phyloP scores from a whole-genome alignment of 148 eudicot genomes.

The Amaranthus hypochondriacus region DNA sequence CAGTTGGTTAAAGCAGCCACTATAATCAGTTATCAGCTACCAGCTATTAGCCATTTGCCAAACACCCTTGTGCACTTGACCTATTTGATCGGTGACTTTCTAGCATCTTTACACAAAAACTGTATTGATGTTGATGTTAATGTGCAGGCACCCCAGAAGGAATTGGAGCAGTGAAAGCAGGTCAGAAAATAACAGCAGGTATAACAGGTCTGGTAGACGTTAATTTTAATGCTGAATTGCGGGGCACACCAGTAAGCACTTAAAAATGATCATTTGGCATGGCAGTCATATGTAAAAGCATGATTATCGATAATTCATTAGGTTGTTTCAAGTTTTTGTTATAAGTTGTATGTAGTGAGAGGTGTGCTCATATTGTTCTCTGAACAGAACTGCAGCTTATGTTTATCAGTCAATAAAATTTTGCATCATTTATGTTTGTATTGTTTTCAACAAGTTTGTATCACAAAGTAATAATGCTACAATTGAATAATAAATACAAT shows the following conservation, averaged over 20 bases:
- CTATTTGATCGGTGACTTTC: too few relatives aligned
- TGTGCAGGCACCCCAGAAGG: conserved; percentile 92
- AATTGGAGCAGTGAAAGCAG: conserved; percentile 85
- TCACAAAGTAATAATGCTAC: too few relatives aligned
- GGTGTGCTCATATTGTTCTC: too few relatives aligned
- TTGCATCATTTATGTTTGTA: too few relatives aligned
- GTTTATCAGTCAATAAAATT: too few relatives aligned
- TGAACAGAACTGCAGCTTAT: too few relatives aligned
- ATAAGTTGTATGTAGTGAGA: neutral
- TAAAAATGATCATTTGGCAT: conserved; percentile 8
- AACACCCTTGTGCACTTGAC: too few relatives aligned
- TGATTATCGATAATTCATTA: neutral
- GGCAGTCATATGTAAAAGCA: neutral
- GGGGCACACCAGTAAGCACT: conserved; percentile 33
- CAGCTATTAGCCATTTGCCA: too few relatives aligned
- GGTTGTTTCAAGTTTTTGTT: neutral
- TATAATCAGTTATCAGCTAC: too few relatives aligned
- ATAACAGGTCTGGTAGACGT: conserved; percentile 79
- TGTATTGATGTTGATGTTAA: neutral
- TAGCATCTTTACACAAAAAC: neutral
- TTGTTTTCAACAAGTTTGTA: too few relatives aligned
- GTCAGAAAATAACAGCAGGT: conserved; percentile 82
- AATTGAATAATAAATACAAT: too few relatives aligned
- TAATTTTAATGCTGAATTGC: conserved; percentile 55
- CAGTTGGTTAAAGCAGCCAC: too few relatives aligned